Evolutionary conservation across 2,329 filamentous ascomycete species (phyloP), one percentile per base, ranked within the genome.

Genomic region (Emergomyces orientalis): DNA sequence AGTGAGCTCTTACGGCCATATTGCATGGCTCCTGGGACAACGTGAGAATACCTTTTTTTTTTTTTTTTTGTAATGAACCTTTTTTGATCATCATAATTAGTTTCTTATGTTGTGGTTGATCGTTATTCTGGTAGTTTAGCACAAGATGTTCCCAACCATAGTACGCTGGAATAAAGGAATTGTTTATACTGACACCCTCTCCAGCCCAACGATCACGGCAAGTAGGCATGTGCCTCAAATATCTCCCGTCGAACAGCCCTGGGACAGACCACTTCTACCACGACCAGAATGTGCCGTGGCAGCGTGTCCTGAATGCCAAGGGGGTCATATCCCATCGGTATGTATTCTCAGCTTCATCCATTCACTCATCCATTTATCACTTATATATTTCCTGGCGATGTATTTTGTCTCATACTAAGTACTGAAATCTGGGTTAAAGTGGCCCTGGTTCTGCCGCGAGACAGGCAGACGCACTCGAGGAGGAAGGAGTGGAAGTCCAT

Each of bases 141-240:
- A 34, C 27, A 22, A 37, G 52, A n/a, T 6, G 9, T 41, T 47
- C 22, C 45, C n/a, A 3, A 19, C n/a, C 0, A 47, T 47, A 25
- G 17, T 7, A n/a, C 41, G 27, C 11, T 30, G 2, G 19, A n/a
- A 32, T 55, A 22, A 9, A 22, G 32, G 2, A 9, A 55, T 34
- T 47, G 8, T 47, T 19, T 22, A 32, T 47, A 55, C 56, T 58
- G 56, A 58, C 22, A 27, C 37, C 34, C 9, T 13, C 37, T 59
- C 3, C 37, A 90, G 87, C 88, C 2, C 83, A 90, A 71, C 81
- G 88, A 2, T 86, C 88, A 1, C 85, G 92, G 63, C 93, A 97
- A 77, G 92, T 97, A 7, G 93, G 93, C 61, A 82, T 94, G 56
- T 95, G 89, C 74, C 83, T 97, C 32, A 97, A 96, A 74, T 88